Conservation (phyloP, 2,329 filamentous ascomycete genomes). For the Diaporthe vaccinii region DNA sequence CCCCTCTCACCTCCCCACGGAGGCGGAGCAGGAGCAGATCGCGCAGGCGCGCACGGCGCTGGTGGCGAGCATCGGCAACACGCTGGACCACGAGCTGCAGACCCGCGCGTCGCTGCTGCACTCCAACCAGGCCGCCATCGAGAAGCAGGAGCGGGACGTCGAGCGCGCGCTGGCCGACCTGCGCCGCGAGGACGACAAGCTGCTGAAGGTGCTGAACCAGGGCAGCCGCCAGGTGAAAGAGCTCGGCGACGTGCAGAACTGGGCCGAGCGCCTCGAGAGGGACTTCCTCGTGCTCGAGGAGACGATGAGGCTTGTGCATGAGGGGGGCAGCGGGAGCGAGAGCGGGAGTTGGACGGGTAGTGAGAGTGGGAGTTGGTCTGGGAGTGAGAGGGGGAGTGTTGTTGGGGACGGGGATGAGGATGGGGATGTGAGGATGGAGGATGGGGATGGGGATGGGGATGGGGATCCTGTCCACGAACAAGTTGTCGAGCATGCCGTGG, state of each 20-base stretch:
- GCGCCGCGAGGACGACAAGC: slow-evolving; percentile 73
- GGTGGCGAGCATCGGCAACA: slow-evolving; percentile 75
- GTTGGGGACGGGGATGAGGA: slow-evolving; percentile 42
- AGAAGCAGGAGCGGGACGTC: slow-evolving; percentile 77
- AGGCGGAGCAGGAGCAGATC: slow-evolving; percentile 62
- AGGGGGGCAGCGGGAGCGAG: slow-evolving; percentile 46
- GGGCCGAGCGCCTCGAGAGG: slow-evolving; percentile 84
- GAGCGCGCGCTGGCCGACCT: slow-evolving; percentile 70
- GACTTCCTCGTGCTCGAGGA: slow-evolving; percentile 76
- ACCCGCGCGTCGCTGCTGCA: slow-evolving; percentile 78
- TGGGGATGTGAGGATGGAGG: slow-evolving; percentile 40
- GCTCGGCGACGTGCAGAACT: slow-evolving; percentile 57
- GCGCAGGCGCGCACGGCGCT: slow-evolving; percentile 71
- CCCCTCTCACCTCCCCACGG: slow-evolving; percentile 56
- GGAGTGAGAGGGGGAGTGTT: slow-evolving; percentile 40
- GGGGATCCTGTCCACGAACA: neutral
- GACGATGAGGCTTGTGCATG: slow-evolving; percentile 68
- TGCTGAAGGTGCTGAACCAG: slow-evolving; percentile 73
- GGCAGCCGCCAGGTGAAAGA: slow-evolving; percentile 79
- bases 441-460: slow-evolving; percentile 33
- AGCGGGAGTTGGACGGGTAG: slow-evolving; percentile 50
- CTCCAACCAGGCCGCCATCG: slow-evolving; percentile 74
- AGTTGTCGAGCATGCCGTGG: slow-evolving; percentile 1
- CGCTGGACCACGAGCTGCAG: slow-evolving; percentile 77
- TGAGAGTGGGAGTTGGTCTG: slow-evolving; percentile 38